Evolutionary conservation across 805 yeast genomes (phyloP).

Genomic region (Zygosaccharomyces gambellarensis): DNA sequence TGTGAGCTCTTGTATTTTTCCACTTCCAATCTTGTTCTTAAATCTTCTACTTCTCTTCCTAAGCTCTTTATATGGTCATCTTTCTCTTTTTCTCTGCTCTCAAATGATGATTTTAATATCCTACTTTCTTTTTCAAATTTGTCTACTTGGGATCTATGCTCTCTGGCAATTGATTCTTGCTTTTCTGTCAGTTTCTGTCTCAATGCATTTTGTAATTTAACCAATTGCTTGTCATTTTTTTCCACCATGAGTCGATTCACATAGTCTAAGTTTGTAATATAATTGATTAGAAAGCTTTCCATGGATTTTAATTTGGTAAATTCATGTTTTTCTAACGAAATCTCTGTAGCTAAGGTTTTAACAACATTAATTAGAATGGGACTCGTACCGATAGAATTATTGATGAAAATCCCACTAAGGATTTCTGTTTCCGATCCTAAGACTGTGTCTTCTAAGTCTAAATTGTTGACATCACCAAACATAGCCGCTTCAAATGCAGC

Average conservation of each 20-base stretch:
- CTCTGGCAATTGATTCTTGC: slow-evolving; percentile 21
- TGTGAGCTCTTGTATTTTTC: slow-evolving; percentile 31
- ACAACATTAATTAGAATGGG: slow-evolving; percentile 53
- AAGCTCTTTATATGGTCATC: slow-evolving; percentile 19
- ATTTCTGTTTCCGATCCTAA: slow-evolving; percentile 45
- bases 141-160: slow-evolving; percentile 20
- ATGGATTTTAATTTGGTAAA: slow-evolving; percentile 51
- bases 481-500: slow-evolving; percentile 53
- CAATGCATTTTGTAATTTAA: slow-evolving; percentile 28
- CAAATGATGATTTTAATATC: slow-evolving; percentile 11
- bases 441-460: slow-evolving; percentile 46
- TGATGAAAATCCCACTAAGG: slow-evolving; percentile 52
- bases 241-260: slow-evolving; percentile 32
- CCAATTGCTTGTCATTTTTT: slow-evolving; percentile 29
- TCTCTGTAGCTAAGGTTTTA: slow-evolving; percentile 47
- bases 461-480: slow-evolving; percentile 53
- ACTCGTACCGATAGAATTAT: slow-evolving; percentile 55
- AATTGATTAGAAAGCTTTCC: slow-evolving; percentile 50
- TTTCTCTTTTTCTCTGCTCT: slow-evolving; percentile 12
- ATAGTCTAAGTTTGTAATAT: slow-evolving; percentile 35
- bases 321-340: slow-evolving; percentile 56
- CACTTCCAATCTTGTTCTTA: slow-evolving; percentile 33
- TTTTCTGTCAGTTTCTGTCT: slow-evolving; percentile 27
- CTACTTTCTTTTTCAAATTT: slow-evolving; percentile 17
- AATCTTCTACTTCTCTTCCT: slow-evolving; percentile 29